phyloP scores from a whole-genome alignment of 306 rosid species.

The Acacia acuminata region DNA sequence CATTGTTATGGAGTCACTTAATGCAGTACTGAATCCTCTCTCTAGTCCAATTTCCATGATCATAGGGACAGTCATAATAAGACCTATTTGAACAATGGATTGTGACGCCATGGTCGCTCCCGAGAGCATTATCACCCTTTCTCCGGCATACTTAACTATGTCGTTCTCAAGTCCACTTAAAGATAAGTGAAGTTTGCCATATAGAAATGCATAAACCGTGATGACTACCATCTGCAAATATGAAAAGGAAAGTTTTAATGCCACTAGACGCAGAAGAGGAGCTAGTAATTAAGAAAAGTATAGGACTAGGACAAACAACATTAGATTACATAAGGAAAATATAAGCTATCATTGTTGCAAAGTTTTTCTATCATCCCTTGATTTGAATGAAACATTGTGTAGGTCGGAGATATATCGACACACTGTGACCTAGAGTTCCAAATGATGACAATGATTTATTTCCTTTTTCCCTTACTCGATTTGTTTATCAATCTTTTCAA shows the following conservation, averaged over 20 bases:
- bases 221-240: constrained; percentile 65
- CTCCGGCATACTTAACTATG: constrained; percentile 63
- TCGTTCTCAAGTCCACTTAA: constrained; percentile 87
- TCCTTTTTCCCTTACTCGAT: too few relatives aligned
- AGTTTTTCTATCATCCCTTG: too few relatives aligned
- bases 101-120: constrained; percentile 28
- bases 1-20: constrained; percentile 79
- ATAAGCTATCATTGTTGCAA: too few relatives aligned
- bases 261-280: constrained; percentile 9
- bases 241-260: constrained; percentile 33
- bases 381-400: too few relatives aligned
- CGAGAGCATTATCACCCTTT: constrained; percentile 58
- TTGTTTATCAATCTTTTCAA: too few relatives aligned
- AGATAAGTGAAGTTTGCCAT: constrained; percentile 85
- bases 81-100: constrained; percentile 82
- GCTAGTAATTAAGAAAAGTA: too few relatives aligned
- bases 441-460: too few relatives aligned
- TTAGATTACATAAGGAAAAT: too few relatives aligned
- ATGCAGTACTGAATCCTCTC: constrained; percentile 76
- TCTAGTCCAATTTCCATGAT: constrained; percentile 94
- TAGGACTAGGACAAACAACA: too few relatives aligned
- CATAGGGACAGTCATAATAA: constrained; percentile 91
- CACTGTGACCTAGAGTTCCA: too few relatives aligned
- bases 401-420: too few relatives aligned
- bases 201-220: constrained; percentile 74